A percentile compares a stretch with the other conserved stretches of the same genome.
Conservation (phyloP, 2,329 filamentous ascomycete species). For the Cephalotrichum gorgonifer region DNA sequence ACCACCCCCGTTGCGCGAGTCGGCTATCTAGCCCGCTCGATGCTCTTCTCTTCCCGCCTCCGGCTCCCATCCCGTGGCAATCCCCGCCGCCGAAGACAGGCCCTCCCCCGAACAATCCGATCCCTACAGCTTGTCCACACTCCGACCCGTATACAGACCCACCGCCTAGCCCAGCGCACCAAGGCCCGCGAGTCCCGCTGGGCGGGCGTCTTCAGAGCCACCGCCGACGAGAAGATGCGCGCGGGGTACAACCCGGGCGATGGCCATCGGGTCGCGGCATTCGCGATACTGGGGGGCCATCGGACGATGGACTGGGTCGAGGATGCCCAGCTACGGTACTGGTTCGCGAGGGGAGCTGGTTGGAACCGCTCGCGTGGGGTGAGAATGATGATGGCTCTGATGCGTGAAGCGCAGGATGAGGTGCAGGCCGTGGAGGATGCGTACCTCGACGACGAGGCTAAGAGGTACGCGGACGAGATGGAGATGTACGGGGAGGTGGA, state of each 20-base stretch:
- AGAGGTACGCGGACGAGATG: too few relatives aligned
- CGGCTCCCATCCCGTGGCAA: neutral
- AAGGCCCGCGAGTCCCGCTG: neutral
- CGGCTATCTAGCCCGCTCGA: neutral
- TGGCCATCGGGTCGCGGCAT: neutral
- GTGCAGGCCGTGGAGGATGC: too few relatives aligned
- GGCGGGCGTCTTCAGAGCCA: neutral
- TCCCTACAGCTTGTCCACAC: neutral
- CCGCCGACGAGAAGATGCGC: neutral
- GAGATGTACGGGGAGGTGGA: too few relatives aligned
- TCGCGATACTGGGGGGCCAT: neutral
- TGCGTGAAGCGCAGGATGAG: too few relatives aligned
- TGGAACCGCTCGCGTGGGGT: too few relatives aligned
- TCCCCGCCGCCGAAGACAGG: neutral
- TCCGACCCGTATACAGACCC: neutral
- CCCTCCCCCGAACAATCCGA: neutral
- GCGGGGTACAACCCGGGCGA: neutral
- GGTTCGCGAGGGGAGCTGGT: neutral
- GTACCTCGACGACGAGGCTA: too few relatives aligned
- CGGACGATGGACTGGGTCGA: neutral
- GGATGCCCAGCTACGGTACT: neutral
- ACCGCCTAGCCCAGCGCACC: neutral
- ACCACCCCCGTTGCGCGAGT: neutral
- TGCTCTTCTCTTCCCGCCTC: neutral
- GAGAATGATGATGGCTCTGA: neutral